phyloP scores from a whole-genome alignment of 176 grass and related monocot species.

The Puya raimondii region DNA sequence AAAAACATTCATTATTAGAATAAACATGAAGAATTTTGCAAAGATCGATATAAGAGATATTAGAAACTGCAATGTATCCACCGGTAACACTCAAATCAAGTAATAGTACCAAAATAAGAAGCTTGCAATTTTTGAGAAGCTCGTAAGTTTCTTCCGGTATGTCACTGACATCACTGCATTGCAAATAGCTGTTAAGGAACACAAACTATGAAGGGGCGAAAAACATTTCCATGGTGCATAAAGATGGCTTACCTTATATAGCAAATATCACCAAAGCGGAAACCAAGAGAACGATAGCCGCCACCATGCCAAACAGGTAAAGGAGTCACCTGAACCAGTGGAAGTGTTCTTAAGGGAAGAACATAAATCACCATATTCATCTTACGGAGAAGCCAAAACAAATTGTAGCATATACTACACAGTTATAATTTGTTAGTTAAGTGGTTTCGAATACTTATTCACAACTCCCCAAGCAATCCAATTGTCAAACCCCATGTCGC shows the following conservation, averaged over 20 bases:
- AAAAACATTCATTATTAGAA: slow-evolving; percentile 15
- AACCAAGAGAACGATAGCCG: slow-evolving; percentile 89
- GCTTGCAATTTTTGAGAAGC: slow-evolving; percentile 76
- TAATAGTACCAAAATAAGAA: slow-evolving; percentile 73
- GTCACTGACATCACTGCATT: slow-evolving; percentile 78
- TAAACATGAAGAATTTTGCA: neutral
- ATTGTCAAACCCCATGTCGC: no score
- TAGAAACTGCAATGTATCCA: neutral
- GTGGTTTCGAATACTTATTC: neutral
- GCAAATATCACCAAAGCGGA: slow-evolving; percentile 76
- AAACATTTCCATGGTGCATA: slow-evolving; percentile 10
- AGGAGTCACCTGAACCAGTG: slow-evolving; percentile 57
- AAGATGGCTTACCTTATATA: slow-evolving; percentile 70
- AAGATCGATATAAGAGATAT: neutral
- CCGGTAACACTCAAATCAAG: slow-evolving; percentile 10
- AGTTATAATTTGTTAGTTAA: neutral
- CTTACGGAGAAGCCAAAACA: neutral
- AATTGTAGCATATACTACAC: neutral
- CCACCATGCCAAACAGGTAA: slow-evolving; percentile 90
- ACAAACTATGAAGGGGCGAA: slow-evolving; percentile 4
- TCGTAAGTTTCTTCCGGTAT: slow-evolving; percentile 95
- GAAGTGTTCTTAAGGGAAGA: slow-evolving; percentile 14
- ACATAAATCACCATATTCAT: neutral
- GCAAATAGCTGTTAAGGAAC: slow-evolving; percentile 20
- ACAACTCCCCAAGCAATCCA: no score